These are phyloP conservation scores for Aspergillus haitiensis DNA, from an alignment of 495 filamentous ascomycete genomes.

Conservation along the genomic window DNA sequence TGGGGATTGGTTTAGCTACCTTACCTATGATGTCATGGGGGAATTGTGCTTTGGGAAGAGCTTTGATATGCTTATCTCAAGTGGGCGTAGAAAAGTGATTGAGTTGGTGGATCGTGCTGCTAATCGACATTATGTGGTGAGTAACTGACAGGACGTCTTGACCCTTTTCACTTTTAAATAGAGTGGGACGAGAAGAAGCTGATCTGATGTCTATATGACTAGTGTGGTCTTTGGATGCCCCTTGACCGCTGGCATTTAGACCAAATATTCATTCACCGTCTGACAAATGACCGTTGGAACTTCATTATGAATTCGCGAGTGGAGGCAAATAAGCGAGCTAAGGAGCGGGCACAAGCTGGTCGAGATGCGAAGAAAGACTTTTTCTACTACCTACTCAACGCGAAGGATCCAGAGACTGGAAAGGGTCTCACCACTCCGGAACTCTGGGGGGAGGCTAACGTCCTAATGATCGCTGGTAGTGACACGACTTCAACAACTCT, in stretches of 20 bases:
- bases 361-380: slow-evolving; percentile 65
- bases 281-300: slow-evolving; percentile 57
- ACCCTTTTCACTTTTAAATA: too few relatives aligned
- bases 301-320: slow-evolving; percentile 61
- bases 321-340: slow-evolving; percentile 57
- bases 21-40: slow-evolving; percentile 55
- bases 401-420: slow-evolving; percentile 60
- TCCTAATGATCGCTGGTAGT: slow-evolving; percentile 58
- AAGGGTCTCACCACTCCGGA: slow-evolving; percentile 65
- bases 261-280: slow-evolving; percentile 57
- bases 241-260: slow-evolving; percentile 55
- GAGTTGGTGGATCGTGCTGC: slow-evolving; percentile 53
- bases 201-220: not conserved
- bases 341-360: slow-evolving; percentile 44
- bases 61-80: slow-evolving; percentile 57
- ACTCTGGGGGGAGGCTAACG: slow-evolving; percentile 69
- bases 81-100: slow-evolving; percentile 43
- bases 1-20: slow-evolving; percentile 52
- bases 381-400: slow-evolving; percentile 59
- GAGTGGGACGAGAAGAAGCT: too few relatives aligned
- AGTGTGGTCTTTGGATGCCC: slow-evolving; percentile 62
- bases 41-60: slow-evolving; percentile 56
- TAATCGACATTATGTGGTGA: slow-evolving; percentile 54
- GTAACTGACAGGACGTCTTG: slow-evolving; percentile 16
- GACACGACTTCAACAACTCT: slow-evolving; percentile 62